phyloP scores from a whole-genome alignment of 176 grass and related monocot genomes.

The Otatea glauca region DNA sequence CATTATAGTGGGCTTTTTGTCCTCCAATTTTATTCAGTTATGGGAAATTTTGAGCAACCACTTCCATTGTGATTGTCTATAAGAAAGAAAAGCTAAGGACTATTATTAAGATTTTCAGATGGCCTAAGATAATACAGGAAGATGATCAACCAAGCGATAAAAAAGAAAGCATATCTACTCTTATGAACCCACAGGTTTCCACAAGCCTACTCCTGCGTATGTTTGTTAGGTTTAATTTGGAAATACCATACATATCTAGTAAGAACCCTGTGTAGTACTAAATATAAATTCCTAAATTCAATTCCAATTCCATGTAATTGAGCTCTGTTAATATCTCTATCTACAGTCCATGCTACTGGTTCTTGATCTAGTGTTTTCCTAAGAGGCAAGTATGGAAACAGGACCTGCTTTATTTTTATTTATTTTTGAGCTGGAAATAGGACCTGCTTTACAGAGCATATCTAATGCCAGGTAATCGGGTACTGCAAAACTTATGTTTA shows the following conservation, averaged over 20 bases:
- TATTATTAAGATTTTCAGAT: neutral
- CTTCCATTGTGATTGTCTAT: neutral
- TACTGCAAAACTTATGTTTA: neutral
- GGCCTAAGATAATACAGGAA: neutral
- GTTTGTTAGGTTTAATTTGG: neutral
- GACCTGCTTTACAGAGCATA: neutral
- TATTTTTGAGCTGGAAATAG: no score
- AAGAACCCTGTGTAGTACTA: neutral
- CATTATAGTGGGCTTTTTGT: neutral
- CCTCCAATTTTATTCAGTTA: neutral
- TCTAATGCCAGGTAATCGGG: neutral
- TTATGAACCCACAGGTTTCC: conserved; percentile 13
- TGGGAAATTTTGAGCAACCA: neutral
- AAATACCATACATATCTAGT: conserved; percentile 4
- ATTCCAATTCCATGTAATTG: conserved; percentile 13
- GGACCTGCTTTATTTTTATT: no score
- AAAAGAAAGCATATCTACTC: neutral
- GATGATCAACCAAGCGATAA: neutral
- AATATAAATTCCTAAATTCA: neutral
- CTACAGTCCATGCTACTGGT: neutral
- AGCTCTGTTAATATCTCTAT: neutral
- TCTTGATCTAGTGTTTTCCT: conserved; percentile 15
- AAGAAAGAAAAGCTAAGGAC: neutral
- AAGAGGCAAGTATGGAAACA: neutral
- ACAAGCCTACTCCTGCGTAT: neutral